Conservation (phyloP, 805 yeast genomes). For the Cyberlindnera galapagoensis region DNA sequence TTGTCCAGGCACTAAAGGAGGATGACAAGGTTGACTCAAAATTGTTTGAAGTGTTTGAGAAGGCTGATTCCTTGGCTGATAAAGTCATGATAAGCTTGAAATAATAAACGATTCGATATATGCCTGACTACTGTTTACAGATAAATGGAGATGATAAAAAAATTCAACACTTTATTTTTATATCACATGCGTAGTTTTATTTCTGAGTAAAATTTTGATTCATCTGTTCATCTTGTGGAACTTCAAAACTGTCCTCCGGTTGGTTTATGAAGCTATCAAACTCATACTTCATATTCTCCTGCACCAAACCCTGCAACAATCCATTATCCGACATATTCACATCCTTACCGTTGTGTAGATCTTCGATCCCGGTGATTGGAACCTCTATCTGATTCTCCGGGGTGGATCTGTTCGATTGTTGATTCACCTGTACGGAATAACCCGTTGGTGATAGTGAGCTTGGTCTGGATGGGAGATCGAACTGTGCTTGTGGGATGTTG, state of each 20-base stretch:
- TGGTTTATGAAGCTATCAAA: constrained; percentile 14
- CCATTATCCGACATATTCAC: constrained; percentile 3
- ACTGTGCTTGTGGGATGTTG: constrained; percentile 23
- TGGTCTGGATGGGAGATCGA: constrained; percentile 19
- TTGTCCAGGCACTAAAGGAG: constrained; percentile 1
- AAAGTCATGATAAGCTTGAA: background rate
- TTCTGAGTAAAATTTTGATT: no score
- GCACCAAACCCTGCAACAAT: constrained; percentile 11
- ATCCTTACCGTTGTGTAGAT: background rate
- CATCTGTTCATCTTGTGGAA: no score
- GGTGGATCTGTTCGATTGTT: no score
- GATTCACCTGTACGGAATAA: constrained; percentile 5
- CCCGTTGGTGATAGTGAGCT: constrained; percentile 16
- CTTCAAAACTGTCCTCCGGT: constrained; percentile 8
- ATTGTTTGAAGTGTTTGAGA: constrained; percentile 1
- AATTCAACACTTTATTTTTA: no score
- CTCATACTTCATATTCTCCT: constrained; percentile 8
- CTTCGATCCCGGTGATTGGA: no score
- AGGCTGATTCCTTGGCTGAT: constrained; percentile 1
- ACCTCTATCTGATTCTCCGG: no score
- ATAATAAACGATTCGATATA: no score
- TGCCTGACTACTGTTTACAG: no score
- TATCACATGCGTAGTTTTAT: no score
- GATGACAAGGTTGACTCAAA: background rate
- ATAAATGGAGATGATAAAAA: no score